phyloP scores from a whole-genome alignment of 2,329 filamentous ascomycete genomes.

The Lanzia echinophila region DNA sequence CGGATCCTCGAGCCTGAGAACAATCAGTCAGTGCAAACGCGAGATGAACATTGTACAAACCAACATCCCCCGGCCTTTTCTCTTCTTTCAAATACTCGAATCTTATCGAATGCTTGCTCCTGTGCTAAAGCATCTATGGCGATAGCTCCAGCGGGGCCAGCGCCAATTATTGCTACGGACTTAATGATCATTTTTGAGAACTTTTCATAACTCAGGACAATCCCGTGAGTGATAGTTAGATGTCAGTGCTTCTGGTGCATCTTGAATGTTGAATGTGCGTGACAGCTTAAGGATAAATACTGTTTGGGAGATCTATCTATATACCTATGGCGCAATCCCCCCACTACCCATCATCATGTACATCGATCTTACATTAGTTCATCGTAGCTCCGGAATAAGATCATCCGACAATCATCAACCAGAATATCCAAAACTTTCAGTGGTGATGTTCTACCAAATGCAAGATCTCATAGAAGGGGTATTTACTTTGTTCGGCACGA shows the following conservation, averaged over 20 bases:
- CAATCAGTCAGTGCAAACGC: neutral
- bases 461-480: no score
- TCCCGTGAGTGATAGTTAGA: neutral
- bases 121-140: conserved; percentile 52
- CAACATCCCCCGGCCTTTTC: conserved; percentile 55
- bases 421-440: no score
- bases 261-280: no score
- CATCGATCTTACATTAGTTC: no score
- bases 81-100: conserved; percentile 56
- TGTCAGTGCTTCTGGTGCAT: neutral
- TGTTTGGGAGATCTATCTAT: no score
- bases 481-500: no score
- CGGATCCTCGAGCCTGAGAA: conserved; percentile 37
- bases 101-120: conserved; percentile 51
- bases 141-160: conserved; percentile 54
- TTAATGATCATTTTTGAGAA: conserved; percentile 22
- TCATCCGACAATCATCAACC: no score
- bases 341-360: no score
- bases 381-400: no score
- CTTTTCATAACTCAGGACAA: neutral
- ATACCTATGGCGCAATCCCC: no score
- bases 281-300: no score
- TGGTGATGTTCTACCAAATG: no score
- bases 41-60: conserved; percentile 34
- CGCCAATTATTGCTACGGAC: conserved; percentile 52